A percentile compares a stretch with the other conserved stretches of the same genome.
These are phyloP conservation scores for Xylaria sp. DNA, from an alignment of 2,329 filamentous ascomycete species.

Conservation along the genomic window DNA sequence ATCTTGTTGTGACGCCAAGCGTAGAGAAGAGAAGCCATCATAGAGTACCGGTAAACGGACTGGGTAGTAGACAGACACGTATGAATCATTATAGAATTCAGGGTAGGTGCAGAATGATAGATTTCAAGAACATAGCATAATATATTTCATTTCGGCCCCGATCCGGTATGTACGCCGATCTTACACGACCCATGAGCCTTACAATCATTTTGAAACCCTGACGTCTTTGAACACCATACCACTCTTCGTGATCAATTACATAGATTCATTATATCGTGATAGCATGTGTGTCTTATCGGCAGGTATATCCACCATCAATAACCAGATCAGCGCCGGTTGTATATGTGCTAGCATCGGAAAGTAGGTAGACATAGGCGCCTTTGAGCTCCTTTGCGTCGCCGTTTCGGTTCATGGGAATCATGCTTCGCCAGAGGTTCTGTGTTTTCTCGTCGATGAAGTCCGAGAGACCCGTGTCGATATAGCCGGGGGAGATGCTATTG, in stretches of 20 bases:
- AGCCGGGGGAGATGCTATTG: conserved; percentile 67
- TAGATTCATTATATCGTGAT: not conserved
- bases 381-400: conserved; percentile 70
- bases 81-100: no score
- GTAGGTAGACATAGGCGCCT: conserved; percentile 76
- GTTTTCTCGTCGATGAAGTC: conserved; percentile 50
- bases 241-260: not conserved
- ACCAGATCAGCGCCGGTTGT: conserved; percentile 74
- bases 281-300: conserved; percentile 30
- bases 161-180: conserved; percentile 4
- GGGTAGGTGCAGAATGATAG: no score
- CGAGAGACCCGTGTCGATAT: conserved; percentile 54
- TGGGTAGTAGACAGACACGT: not conserved
- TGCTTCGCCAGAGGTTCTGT: conserved; percentile 42
- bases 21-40: no score
- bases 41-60: no score
- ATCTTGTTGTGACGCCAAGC: no score
- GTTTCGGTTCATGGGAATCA: conserved; percentile 55
- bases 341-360: conserved; percentile 76
- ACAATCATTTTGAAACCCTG: conserved; percentile 4
- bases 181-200: not conserved
- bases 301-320: conserved; percentile 71
- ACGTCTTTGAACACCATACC: conserved; percentile 4
- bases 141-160: conserved; percentile 4
- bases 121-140: not conserved